phyloP scores from a whole-genome alignment of 2,329 filamentous ascomycete species.

The Xylaria sp. region DNA sequence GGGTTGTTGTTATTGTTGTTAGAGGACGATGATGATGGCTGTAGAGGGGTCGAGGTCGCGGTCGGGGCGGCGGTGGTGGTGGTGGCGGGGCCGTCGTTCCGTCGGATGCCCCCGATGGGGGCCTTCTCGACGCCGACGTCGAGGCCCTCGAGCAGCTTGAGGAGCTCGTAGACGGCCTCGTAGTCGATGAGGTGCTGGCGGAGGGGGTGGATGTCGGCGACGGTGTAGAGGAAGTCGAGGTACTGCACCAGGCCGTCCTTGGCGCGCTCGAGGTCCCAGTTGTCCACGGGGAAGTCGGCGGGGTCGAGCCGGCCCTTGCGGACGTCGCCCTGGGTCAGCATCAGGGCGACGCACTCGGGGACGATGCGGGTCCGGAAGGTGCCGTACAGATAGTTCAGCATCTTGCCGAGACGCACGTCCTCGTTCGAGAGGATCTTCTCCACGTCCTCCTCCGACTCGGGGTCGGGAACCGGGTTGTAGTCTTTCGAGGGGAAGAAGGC shows the following conservation, averaged over 20 bases:
- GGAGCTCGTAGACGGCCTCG: constrained; percentile 87
- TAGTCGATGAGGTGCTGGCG: constrained; percentile 86
- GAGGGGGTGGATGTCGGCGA: constrained; percentile 83
- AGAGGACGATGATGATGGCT: constrained; percentile 26
- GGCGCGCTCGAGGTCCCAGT: constrained; percentile 97
- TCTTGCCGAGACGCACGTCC: constrained; percentile 59
- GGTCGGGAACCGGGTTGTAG: constrained; percentile 34
- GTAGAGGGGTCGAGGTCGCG: constrained; percentile 34
- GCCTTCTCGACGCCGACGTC: constrained; percentile 88
- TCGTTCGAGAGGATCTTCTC: constrained; percentile 47
- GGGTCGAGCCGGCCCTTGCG: constrained; percentile 74
- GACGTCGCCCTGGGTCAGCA: constrained; percentile 91
- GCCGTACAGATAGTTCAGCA: constrained; percentile 87
- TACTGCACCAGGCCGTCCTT: constrained; percentile 95
- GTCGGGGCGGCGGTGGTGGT: constrained; percentile 33
- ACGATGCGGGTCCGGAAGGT: constrained; percentile 92
- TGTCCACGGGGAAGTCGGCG: constrained; percentile 88
- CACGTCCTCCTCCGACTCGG: constrained; percentile 27
- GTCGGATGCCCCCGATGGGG: constrained; percentile 56
- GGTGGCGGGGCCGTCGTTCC: constrained; percentile 23
- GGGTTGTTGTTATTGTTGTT: constrained; percentile 34
- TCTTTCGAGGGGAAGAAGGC: constrained; percentile 45
- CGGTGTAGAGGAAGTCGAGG: constrained; percentile 87
- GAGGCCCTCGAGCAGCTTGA: constrained; percentile 83
- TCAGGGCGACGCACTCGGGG: constrained; percentile 90